A percentile compares a stretch with the other conserved stretches of the same genome.
Evolutionary conservation across 306 rosid species (phyloP).

Genomic region (Dalbergia cultrata): DNA sequence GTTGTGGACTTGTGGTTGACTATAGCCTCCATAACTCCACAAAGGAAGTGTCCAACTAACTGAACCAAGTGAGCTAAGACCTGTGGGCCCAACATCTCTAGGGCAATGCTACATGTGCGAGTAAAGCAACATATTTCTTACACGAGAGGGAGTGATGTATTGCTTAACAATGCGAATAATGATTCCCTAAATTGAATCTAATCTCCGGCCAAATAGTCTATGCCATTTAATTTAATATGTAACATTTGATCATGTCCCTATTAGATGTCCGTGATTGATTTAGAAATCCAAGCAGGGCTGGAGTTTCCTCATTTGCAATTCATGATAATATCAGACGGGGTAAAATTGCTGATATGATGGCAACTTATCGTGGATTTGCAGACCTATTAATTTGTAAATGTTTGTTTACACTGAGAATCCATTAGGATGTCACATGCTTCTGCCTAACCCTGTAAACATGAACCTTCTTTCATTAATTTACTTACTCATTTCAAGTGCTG

Average conservation of each 20-base stretch:
- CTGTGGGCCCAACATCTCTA: background rate
- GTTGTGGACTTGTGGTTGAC: slow-evolving; percentile 33
- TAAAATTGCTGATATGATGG: slow-evolving; percentile 1
- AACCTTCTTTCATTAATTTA: background rate
- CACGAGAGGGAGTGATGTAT: slow-evolving; percentile 1
- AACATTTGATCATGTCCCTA: slow-evolving; percentile 12
- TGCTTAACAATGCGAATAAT: slow-evolving; percentile 19
- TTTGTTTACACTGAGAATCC: background rate
- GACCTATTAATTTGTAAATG: slow-evolving; percentile 15
- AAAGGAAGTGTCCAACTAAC: slow-evolving; percentile 14
- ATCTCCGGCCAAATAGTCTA: background rate
- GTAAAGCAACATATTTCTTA: background rate
- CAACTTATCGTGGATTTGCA: slow-evolving; percentile 28
- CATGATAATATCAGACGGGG: background rate
- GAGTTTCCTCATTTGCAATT: background rate
- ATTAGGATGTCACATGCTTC: background rate
- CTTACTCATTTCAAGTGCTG: background rate
- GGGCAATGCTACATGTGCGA: slow-evolving; percentile 7
- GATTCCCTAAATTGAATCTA: background rate
- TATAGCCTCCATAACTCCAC: slow-evolving; percentile 25
- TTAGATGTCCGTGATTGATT: slow-evolving; percentile 8
- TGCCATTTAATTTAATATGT: slow-evolving; percentile 24
- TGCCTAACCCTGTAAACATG: background rate
- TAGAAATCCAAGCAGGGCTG: slow-evolving; percentile 5
- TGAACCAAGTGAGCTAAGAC: background rate